Conservation (phyloP, 2,329 filamentous ascomycete genomes). For the Aspergillus hiratsukae region DNA sequence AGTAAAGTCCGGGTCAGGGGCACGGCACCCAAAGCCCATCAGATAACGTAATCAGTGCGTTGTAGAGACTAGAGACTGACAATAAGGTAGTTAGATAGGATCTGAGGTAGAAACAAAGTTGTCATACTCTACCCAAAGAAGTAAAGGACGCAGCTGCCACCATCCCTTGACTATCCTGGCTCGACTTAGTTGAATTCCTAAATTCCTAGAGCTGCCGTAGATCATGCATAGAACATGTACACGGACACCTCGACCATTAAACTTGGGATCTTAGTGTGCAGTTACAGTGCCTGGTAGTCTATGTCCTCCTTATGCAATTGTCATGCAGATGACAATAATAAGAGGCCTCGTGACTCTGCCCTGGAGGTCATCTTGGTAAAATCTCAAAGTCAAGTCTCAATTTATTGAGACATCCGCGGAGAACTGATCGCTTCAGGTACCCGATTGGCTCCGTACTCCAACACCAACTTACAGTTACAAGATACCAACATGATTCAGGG, state of each 20-base stretch:
- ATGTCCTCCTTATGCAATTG: conserved; percentile 3
- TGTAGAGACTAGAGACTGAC: neutral
- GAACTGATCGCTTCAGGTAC: neutral
- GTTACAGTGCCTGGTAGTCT: neutral
- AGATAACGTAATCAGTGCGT: neutral
- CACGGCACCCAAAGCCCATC: neutral
- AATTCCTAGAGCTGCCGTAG: conserved; percentile 29
- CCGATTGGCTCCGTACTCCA: neutral
- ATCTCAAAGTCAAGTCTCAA: neutral
- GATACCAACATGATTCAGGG: neutral
- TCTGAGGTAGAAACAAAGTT: neutral
- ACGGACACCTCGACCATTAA: neutral
- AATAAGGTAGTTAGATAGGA: neutral
- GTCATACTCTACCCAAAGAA: neutral
- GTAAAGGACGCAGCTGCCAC: neutral
- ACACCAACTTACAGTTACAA: neutral
- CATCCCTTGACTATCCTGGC: neutral
- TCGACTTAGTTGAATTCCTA: neutral
- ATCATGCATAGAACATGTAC: conserved; percentile 37
- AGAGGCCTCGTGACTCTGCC: no score
- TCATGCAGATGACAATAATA: neutral
- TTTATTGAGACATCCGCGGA: neutral
- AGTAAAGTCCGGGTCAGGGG: neutral
- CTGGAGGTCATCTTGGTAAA: neutral
- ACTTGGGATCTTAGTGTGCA: neutral